Percentiles rank a stretch among this genome's conserved stretches.
phyloP scores from a whole-genome alignment of 495 filamentous ascomycete genomes.

The Tetracladium setigerum region DNA sequence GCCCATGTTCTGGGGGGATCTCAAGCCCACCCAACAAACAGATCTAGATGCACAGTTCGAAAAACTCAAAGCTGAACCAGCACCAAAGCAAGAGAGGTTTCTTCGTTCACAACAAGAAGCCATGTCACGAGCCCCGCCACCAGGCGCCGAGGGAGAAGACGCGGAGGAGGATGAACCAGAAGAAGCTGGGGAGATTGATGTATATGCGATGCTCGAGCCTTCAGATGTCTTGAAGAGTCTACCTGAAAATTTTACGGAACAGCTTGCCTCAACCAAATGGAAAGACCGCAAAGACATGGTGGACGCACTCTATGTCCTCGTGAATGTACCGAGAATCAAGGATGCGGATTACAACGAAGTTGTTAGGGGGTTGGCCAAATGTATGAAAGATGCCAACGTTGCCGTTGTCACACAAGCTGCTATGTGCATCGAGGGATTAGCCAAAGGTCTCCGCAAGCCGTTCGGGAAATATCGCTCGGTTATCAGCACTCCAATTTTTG shows the following conservation, averaged over 20 bases:
- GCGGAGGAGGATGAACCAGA: constrained; percentile 58
- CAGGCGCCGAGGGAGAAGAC: constrained; percentile 47
- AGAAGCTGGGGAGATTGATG: constrained; percentile 66
- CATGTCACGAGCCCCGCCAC: constrained; percentile 55
- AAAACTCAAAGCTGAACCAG: constrained; percentile 76
- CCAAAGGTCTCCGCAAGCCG: constrained; percentile 71
- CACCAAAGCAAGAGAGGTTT: constrained; percentile 87
- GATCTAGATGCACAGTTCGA: constrained; percentile 95
- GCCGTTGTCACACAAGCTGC: constrained; percentile 89
- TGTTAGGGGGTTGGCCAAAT: constrained; percentile 74
- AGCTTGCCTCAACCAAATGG: constrained; percentile 86
- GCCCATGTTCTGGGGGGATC: constrained; percentile 89
- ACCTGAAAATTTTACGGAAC: constrained; percentile 72
- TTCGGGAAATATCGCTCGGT: constrained; percentile 75
- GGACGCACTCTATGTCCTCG: constrained; percentile 65
- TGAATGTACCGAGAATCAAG: constrained; percentile 89
- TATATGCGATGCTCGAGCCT: constrained; percentile 83
- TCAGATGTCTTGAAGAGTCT: constrained; percentile 83
- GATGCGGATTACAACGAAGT: constrained; percentile 85
- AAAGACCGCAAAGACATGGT: constrained; percentile 95
- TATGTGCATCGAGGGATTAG: constrained; percentile 88
- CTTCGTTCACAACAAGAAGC: constrained; percentile 83
- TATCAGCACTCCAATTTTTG: constrained; percentile 82
- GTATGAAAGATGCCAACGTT: constrained; percentile 98
- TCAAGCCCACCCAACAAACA: constrained; percentile 92